Percentiles rank a stretch among this genome's conserved stretches.
phyloP scores from a whole-genome alignment of 768 basidiomycete genomes.

The Trametes cinnabarina region DNA sequence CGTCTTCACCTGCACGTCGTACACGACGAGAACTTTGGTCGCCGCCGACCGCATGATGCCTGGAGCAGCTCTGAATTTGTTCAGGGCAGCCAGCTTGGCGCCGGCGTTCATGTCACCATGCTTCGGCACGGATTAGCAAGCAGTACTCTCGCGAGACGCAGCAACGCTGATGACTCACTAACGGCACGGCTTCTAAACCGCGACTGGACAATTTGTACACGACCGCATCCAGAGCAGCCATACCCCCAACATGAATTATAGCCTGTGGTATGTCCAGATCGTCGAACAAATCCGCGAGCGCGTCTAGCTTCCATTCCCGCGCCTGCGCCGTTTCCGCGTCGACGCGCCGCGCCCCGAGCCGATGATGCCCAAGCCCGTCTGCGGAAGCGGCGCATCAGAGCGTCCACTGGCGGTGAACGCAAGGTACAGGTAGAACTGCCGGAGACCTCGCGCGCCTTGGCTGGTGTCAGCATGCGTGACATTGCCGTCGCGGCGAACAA shows the following conservation, averaged over 20 bases:
- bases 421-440: constrained; percentile 95
- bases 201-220: constrained; percentile 86
- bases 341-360: constrained; percentile 85
- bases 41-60: constrained; percentile 61
- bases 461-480: constrained; percentile 66
- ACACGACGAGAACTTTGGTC: constrained; percentile 83
- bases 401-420: constrained; percentile 89
- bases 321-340: constrained; percentile 82
- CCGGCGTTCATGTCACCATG: constrained; percentile 91
- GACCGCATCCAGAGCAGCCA: constrained; percentile 84
- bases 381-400: constrained; percentile 42
- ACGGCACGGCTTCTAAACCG: constrained; percentile 82
- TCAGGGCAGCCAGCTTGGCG: constrained; percentile 76
- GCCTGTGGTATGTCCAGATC: constrained; percentile 80
- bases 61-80: constrained; percentile 71
- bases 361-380: constrained; percentile 80
- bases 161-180: constrained; percentile 50
- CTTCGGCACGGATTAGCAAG: constrained; percentile 39
- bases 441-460: constrained; percentile 77
- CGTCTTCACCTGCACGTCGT: constrained; percentile 89
- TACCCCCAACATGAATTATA: constrained; percentile 85
- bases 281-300: constrained; percentile 84
- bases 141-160: constrained; percentile 1
- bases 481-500: constrained; percentile 89
- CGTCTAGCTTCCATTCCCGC: constrained; percentile 93